These are phyloP conservation scores for Pterocarpus macrocarpus DNA, from an alignment of 306 rosid species.

Conservation along the genomic window DNA sequence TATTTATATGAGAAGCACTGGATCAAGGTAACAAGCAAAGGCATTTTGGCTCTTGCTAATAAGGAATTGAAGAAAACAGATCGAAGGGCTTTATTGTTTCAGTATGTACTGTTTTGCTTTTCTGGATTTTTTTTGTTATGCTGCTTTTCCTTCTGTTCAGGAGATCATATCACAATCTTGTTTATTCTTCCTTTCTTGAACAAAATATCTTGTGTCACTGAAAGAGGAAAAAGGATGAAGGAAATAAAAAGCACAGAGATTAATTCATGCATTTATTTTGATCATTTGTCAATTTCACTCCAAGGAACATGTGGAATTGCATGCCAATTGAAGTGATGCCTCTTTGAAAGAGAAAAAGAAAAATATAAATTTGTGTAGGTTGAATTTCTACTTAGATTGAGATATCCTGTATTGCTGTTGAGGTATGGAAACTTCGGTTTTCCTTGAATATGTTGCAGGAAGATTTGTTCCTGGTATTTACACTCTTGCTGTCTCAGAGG, in stretches of 20 bases:
- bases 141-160: not conserved
- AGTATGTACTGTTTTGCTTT: no score
- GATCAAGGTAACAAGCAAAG: not conserved
- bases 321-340: conserved; percentile 12
- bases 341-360: not conserved
- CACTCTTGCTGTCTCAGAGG: conserved; percentile 97
- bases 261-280: not conserved
- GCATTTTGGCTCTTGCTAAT: not conserved
- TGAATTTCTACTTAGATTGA: conserved; percentile 10
- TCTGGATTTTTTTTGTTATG: no score
- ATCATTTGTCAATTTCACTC: conserved; percentile 11
- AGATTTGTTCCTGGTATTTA: conserved; percentile 88
- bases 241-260: no score
- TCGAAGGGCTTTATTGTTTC: no score
- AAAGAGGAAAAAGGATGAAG: no score
- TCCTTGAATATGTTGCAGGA: conserved; percentile 59
- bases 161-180: not conserved
- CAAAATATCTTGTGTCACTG: no score
- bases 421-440: conserved; percentile 19
- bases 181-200: no score
- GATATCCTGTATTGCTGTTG: conserved; percentile 11
- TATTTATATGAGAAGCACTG: not conserved
- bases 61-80: no score
- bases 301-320: not conserved
- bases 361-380: not conserved